A percentile compares a stretch with the other conserved stretches of the same genome.
Conservation (phyloP, 768 basidiomycete genomes). For the Brasilioporus rufonigricans region DNA sequence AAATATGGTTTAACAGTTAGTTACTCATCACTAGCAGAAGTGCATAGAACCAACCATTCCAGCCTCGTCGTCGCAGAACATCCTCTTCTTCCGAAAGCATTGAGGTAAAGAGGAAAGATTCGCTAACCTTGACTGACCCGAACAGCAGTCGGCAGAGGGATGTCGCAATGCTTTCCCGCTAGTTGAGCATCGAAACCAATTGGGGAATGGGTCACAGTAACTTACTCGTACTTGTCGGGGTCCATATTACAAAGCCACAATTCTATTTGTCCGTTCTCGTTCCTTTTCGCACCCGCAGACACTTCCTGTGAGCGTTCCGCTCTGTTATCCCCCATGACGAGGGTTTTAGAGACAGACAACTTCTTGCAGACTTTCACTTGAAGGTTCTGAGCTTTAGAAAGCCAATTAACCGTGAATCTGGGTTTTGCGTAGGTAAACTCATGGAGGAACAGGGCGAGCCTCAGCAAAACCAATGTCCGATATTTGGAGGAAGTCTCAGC, state of each 20-base stretch:
- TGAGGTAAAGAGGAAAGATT: neutral
- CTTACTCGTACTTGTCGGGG: conserved; percentile 3
- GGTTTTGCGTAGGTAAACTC: neutral
- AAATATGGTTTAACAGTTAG: neutral
- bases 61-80: neutral
- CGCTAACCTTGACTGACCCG: neutral
- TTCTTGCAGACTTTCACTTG: neutral
- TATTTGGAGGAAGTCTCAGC: neutral
- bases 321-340: neutral
- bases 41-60: neutral
- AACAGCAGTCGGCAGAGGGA: conserved; percentile 1
- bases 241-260: neutral
- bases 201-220: neutral
- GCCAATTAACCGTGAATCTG: neutral
- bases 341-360: neutral
- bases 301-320: neutral
- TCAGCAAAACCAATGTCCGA: neutral
- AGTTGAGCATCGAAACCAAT: too few species aligned
- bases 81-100: neutral
- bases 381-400: neutral
- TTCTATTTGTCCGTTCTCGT: neutral
- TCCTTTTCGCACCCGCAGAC: neutral
- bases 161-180: neutral
- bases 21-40: neutral
- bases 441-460: neutral